Percentiles rank a stretch among this genome's conserved stretches.
These are phyloP conservation scores for Rhizopus stolonifer DNA, from an alignment of 371 early-diverging fungal species.

Conservation along the genomic window DNA sequence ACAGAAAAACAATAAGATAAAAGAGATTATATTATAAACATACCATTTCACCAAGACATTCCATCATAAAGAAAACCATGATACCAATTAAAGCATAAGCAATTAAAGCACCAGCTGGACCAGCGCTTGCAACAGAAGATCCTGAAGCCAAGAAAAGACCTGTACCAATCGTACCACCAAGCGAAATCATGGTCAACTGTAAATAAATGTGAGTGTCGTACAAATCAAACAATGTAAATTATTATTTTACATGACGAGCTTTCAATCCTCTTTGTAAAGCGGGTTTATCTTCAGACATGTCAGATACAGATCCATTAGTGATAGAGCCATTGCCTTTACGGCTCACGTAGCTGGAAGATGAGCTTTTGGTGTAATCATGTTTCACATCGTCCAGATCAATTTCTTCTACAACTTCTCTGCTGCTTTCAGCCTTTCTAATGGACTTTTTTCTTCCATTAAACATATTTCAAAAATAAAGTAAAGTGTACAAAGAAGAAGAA, in stretches of 20 bases:
- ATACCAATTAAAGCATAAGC: slow-evolving; percentile 73
- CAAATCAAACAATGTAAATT: neutral
- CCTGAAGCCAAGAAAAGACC: slow-evolving; percentile 90
- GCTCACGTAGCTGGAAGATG: neutral
- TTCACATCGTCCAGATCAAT: slow-evolving; percentile 19
- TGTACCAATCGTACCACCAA: slow-evolving; percentile 81
- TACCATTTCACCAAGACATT: slow-evolving; percentile 86
- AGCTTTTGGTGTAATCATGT: neutral
- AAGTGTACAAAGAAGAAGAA: neutral
- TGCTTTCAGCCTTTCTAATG: slow-evolving; percentile 5
- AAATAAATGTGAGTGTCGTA: neutral
- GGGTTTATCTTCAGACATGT: slow-evolving; percentile 18
- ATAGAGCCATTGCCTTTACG: neutral
- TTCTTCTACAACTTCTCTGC: slow-evolving; percentile 8
- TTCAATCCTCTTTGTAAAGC: slow-evolving; percentile 27
- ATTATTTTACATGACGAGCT: slow-evolving; percentile 26
- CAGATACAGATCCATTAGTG: slow-evolving; percentile 13
- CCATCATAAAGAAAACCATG: slow-evolving; percentile 84
- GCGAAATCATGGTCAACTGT: slow-evolving; percentile 75
- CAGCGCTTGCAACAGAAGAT: slow-evolving; percentile 69
- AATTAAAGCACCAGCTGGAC: slow-evolving; percentile 80
- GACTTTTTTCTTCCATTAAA: slow-evolving; percentile 12
- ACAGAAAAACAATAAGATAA: neutral
- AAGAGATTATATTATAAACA: neutral
- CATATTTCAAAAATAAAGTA: slow-evolving; percentile 3